phyloP scores from a whole-genome alignment of 306 rosid species.

The Prunus dulcis region DNA sequence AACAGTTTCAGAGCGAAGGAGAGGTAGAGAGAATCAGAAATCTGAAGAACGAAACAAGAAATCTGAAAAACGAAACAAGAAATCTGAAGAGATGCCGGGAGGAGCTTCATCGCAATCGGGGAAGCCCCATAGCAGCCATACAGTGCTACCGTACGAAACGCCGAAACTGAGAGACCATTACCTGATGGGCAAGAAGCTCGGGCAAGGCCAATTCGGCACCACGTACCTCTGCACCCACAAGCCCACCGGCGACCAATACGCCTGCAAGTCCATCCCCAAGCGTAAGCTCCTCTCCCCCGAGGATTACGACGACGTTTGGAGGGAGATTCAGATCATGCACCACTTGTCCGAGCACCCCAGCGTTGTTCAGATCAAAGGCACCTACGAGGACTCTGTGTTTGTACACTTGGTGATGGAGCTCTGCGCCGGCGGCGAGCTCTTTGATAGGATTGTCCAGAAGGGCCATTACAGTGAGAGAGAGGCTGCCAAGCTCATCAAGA shows the following conservation, averaged over 20 bases:
- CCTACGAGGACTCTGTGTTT: slow-evolving; percentile 79
- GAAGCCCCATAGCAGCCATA: neutral
- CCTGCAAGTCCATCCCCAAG: slow-evolving; percentile 93
- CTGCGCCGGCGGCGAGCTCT: slow-evolving; percentile 84
- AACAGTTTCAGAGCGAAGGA: neutral
- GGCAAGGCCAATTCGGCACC: slow-evolving; percentile 84
- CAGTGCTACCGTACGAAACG: slow-evolving; percentile 71
- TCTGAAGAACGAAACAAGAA: neutral
- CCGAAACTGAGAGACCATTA: slow-evolving; percentile 69
- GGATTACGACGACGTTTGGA: slow-evolving; percentile 85
- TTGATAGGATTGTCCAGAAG: slow-evolving; percentile 76
- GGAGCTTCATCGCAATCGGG: neutral
- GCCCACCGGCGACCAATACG: slow-evolving; percentile 44
- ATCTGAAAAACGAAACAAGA: neutral
- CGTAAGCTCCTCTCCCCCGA: slow-evolving; percentile 68
- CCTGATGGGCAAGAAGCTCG: slow-evolving; percentile 75
- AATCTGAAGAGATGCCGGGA: neutral
- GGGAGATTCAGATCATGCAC: slow-evolving; percentile 96
- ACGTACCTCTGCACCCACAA: slow-evolving; percentile 67
- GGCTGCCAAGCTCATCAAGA: slow-evolving; percentile 72
- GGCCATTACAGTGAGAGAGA: slow-evolving; percentile 89
- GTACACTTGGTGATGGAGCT: slow-evolving; percentile 90
- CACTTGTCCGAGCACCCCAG: slow-evolving; percentile 68
- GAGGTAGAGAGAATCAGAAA: neutral
- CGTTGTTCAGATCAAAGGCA: slow-evolving; percentile 74